Evolutionary conservation across 768 basidiomycete species (phyloP).

Genomic region (Auriscalpium orientale): DNA sequence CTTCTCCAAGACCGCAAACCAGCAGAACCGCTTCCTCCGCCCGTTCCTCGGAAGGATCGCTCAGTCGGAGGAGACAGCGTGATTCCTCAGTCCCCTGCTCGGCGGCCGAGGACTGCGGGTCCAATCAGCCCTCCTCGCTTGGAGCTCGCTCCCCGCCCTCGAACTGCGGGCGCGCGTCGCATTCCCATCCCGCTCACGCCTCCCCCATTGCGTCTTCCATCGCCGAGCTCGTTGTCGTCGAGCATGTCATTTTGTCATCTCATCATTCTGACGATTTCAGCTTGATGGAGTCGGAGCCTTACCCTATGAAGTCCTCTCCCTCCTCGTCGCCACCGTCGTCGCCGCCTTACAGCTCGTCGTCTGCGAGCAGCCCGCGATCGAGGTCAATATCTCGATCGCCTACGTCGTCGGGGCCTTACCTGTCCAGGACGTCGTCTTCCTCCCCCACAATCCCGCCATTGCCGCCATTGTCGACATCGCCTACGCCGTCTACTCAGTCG

Average conservation of each 20-base stretch:
- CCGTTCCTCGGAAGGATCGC: constrained; percentile 25
- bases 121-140: constrained; percentile 1
- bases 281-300: constrained; percentile 33
- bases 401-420: constrained; percentile 23
- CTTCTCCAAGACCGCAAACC: constrained; percentile 17
- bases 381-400: constrained; percentile 11
- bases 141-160: constrained; percentile 1
- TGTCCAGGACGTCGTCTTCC: constrained; percentile 30
- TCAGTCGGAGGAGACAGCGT: constrained; percentile 25
- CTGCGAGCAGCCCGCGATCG: constrained; percentile 3
- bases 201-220: constrained; percentile 33
- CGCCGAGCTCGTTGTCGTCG: constrained; percentile 31
- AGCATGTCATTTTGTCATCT: constrained; percentile 41
- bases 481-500: constrained; percentile 24
- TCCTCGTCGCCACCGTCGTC: constrained; percentile 26
- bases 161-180: constrained; percentile 8
- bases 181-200: constrained; percentile 34
- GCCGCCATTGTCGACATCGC: constrained; percentile 26
- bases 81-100: constrained; percentile 21
- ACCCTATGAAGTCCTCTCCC: constrained; percentile 24
- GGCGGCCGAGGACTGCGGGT: constrained; percentile 13
- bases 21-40: not conserved
- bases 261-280: constrained; percentile 70
- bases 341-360: constrained; percentile 17
- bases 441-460: not conserved